Evolutionary conservation across 306 rosid species (phyloP).

Genomic region (Vicia villosa): DNA sequence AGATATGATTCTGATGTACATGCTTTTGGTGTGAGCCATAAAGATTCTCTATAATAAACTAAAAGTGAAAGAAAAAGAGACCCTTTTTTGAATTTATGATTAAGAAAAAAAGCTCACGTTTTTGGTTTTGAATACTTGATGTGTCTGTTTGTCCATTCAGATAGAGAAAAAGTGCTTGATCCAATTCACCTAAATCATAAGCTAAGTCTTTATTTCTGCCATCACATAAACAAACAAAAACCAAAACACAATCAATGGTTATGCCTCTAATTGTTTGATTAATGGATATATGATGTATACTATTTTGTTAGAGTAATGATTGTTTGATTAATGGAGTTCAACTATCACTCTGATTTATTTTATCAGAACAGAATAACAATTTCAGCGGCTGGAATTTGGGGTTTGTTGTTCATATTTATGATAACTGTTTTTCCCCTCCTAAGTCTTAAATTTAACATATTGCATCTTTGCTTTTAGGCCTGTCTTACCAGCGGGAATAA

Average conservation of each 20-base stretch:
- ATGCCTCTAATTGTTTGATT: too few relatives aligned
- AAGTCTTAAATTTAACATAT: too few relatives aligned
- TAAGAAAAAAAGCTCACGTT: conserved; percentile 51
- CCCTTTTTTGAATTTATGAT: conserved; percentile 30
- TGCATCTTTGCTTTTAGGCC: too few relatives aligned
- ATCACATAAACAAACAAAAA: conserved; percentile 23
- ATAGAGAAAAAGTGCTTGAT: conserved; percentile 90
- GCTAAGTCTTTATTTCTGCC: conserved; percentile 68
- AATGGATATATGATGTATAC: too few relatives aligned
- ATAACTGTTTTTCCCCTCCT: too few relatives aligned
- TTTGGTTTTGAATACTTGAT: conserved; percentile 63
- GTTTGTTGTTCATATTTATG: too few relatives aligned
- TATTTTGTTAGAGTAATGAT: too few relatives aligned
- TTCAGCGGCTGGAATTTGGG: too few relatives aligned
- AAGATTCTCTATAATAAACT: conserved; percentile 45
- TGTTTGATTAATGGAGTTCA: too few relatives aligned
- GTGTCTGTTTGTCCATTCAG: conserved; percentile 77
- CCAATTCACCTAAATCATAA: conserved; percentile 89
- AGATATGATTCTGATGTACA: conserved; percentile 52
- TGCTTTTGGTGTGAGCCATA: conserved; percentile 62
- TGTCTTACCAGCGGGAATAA: too few relatives aligned
- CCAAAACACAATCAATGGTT: background rate
- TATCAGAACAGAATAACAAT: too few relatives aligned
- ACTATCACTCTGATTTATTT: too few relatives aligned
- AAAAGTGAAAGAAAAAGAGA: conserved; percentile 29